Percentiles rank a stretch among this genome's conserved stretches.
Conservation (phyloP, 2,329 filamentous ascomycete genomes). For the Sporothrix inflata region DNA sequence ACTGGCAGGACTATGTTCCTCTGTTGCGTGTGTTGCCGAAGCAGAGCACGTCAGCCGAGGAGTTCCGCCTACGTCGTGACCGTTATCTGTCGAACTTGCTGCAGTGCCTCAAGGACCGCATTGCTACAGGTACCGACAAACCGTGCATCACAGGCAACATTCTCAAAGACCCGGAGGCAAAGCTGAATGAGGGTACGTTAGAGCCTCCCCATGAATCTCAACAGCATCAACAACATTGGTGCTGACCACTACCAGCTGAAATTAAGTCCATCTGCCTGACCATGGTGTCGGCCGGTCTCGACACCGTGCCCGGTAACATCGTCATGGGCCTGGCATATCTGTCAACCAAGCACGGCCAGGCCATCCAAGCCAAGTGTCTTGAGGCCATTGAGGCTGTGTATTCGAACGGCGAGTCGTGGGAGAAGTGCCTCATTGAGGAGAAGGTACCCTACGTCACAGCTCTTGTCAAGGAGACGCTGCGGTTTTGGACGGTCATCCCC, state of each 20-base stretch:
- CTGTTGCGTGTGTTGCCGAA: slow-evolving; percentile 63
- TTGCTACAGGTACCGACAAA: slow-evolving; percentile 36
- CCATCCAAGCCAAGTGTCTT: slow-evolving; percentile 70
- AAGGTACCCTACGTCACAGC: slow-evolving; percentile 78
- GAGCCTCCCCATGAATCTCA: neutral
- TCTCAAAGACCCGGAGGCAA: slow-evolving; percentile 36
- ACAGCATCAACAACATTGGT: neutral
- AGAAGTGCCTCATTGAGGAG: slow-evolving; percentile 71
- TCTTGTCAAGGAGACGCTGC: slow-evolving; percentile 74
- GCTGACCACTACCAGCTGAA: slow-evolving; percentile 43
- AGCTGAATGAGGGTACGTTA: slow-evolving; percentile 26
- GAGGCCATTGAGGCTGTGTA: slow-evolving; percentile 72
- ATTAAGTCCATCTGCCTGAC: slow-evolving; percentile 75
- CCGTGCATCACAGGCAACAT: slow-evolving; percentile 39
- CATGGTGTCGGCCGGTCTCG: slow-evolving; percentile 80
- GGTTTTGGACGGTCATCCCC: slow-evolving; percentile 79
- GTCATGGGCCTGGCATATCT: slow-evolving; percentile 81
- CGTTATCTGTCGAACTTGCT: slow-evolving; percentile 64
- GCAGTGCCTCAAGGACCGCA: slow-evolving; percentile 48
- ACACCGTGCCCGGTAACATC: slow-evolving; percentile 78
- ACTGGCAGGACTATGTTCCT: slow-evolving; percentile 69
- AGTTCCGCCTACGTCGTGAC: slow-evolving; percentile 61
- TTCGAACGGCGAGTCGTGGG: slow-evolving; percentile 73
- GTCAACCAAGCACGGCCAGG: slow-evolving; percentile 65
- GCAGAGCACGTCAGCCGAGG: slow-evolving; percentile 63